Evolutionary conservation across 768 basidiomycete species (phyloP).

Genomic region (Glaciozyma antarctica): DNA sequence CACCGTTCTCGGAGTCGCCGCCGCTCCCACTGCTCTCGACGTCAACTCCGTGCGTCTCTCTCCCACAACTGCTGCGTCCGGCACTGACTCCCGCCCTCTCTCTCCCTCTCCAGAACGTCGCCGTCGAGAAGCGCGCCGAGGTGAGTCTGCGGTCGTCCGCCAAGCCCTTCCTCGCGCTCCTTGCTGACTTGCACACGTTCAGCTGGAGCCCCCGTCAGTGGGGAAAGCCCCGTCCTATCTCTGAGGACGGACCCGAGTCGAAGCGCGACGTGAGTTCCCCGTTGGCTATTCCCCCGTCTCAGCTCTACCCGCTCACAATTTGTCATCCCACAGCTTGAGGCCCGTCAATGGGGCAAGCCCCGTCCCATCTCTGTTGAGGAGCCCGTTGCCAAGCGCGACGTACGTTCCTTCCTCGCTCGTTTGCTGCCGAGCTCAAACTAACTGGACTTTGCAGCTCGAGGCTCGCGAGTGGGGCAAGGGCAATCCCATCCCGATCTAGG

Average conservation of each 20-base stretch:
- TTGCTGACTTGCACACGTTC: background rate
- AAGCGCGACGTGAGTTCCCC: background rate
- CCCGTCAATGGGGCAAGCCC: too few species aligned
- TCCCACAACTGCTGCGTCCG: background rate
- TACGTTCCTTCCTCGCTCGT: background rate
- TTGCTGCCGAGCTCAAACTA: background rate
- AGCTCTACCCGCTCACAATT: too few species aligned
- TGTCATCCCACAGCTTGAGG: too few species aligned
- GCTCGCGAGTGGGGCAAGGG: background rate
- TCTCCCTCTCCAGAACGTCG: slow-evolving; percentile 34
- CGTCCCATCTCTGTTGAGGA: too few species aligned
- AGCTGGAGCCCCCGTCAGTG: background rate
- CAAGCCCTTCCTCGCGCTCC: background rate
- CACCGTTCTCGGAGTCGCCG: background rate
- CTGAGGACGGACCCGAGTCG: background rate
- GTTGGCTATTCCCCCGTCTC: too few species aligned
- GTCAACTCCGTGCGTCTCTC: background rate
- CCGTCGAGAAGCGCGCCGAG: background rate
- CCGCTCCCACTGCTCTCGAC: background rate
- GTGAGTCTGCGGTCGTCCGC: background rate
- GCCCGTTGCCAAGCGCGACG: too few species aligned
- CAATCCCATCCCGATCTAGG: background rate
- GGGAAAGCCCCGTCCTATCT: background rate
- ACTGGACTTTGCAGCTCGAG: background rate
- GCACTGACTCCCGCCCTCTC: background rate